Evolutionary conservation across 1,284 basidiomycete species (phyloP).

Genomic region (Rhodotorula sp.): DNA sequence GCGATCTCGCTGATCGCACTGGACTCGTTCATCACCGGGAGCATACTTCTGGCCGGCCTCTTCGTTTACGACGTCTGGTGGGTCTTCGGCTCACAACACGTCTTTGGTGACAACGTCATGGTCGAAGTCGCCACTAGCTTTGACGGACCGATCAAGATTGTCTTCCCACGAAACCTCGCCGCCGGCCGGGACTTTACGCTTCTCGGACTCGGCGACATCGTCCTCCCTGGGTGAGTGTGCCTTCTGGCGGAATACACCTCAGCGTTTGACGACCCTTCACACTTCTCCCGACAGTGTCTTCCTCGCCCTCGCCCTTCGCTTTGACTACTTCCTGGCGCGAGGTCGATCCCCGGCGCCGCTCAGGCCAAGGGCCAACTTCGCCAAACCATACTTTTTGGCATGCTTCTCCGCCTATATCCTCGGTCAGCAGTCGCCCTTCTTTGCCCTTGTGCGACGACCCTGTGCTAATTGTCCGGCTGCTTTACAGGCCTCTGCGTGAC

Average conservation of each 20-base stretch:
- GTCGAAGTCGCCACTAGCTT: conserved; percentile 87
- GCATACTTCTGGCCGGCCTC: conserved; percentile 72
- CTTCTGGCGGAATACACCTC: neutral
- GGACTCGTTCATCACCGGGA: conserved; percentile 87
- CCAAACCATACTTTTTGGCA: conserved; percentile 76
- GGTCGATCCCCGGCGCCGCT: conserved; percentile 47
- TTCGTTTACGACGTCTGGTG: conserved; percentile 84
- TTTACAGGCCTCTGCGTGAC: conserved; percentile 61
- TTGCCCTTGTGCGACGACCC: neutral
- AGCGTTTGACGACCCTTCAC: no score
- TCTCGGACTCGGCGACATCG: conserved; percentile 86
- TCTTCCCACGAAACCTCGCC: conserved; percentile 63
- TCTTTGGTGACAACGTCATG: conserved; percentile 58
- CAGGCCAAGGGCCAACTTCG: conserved; percentile 52
- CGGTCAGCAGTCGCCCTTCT: conserved; percentile 53
- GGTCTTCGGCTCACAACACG: conserved; percentile 28
- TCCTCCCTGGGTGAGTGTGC: conserved; percentile 60
- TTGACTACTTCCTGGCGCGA: conserved; percentile 63
- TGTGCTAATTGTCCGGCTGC: neutral
- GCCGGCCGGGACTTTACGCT: conserved; percentile 70
- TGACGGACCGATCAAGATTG: conserved; percentile 89
- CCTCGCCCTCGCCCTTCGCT: conserved; percentile 82
- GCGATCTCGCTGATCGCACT: conserved; percentile 78
- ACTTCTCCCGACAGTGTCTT: conserved; percentile 56
- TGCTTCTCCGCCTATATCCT: conserved; percentile 71